These are phyloP conservation scores for Zygoascus biomembranicola DNA, from an alignment of 805 yeast genomes.

Conservation along the genomic window DNA sequence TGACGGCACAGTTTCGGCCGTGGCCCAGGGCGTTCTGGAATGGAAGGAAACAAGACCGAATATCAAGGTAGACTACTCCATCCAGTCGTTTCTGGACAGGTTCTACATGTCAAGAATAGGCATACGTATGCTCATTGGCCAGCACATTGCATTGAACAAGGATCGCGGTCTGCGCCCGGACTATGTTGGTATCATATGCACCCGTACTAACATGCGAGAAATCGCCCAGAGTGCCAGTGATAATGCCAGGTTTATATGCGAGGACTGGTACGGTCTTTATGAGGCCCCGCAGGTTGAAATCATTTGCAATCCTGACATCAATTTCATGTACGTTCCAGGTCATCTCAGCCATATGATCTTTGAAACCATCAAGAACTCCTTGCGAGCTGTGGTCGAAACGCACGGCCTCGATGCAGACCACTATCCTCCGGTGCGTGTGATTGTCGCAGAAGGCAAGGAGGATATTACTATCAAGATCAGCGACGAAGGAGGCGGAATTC, in stretches of 20 bases:
- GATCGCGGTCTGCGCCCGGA: slow-evolving; percentile 50
- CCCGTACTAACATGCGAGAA: slow-evolving; percentile 74
- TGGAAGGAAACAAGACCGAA: slow-evolving; percentile 55
- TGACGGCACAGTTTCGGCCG: slow-evolving; percentile 87
- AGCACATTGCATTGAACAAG: slow-evolving; percentile 75
- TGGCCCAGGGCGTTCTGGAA: slow-evolving; percentile 86
- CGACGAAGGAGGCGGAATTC: slow-evolving; percentile 93
- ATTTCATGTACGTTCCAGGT: slow-evolving; percentile 89
- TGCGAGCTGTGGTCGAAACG: slow-evolving; percentile 82
- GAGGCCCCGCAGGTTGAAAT: slow-evolving; percentile 81
- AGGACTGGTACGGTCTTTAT: slow-evolving; percentile 78
- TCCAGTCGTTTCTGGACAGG: slow-evolving; percentile 75
- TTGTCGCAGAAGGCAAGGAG: slow-evolving; percentile 81
- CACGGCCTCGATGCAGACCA: slow-evolving; percentile 58
- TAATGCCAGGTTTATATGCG: slow-evolving; percentile 83
- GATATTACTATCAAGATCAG: slow-evolving; percentile 86
- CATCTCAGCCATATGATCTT: slow-evolving; percentile 86
- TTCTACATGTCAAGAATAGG: slow-evolving; percentile 90
- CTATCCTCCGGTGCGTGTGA: slow-evolving; percentile 78
- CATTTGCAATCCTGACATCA: slow-evolving; percentile 66
- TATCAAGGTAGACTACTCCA: slow-evolving; percentile 53
- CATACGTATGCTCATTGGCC: slow-evolving; percentile 90
- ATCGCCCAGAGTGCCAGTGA: slow-evolving; percentile 84
- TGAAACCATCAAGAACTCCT: slow-evolving; percentile 78
- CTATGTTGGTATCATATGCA: slow-evolving; percentile 84